phyloP scores from a whole-genome alignment of 1,284 basidiomycete species.

The Kalmanozyma brasiliensis region DNA sequence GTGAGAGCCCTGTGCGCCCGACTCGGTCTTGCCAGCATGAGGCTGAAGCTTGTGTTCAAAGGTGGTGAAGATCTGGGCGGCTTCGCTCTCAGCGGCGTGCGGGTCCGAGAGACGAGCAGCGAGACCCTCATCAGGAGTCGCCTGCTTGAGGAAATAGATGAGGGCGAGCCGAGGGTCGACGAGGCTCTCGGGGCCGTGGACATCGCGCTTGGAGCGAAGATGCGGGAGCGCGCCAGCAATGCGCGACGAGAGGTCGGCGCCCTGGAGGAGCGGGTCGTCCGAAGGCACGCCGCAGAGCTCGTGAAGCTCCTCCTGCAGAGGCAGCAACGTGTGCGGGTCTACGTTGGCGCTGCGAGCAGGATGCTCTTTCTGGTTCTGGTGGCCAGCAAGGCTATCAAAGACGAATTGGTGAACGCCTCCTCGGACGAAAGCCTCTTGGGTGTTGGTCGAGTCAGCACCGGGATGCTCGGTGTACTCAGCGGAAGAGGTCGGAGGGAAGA shows the following conservation, averaged over 20 bases:
- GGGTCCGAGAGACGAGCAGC: slow-evolving; percentile 45
- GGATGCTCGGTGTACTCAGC: slow-evolving; percentile 29
- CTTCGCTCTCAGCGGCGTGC: slow-evolving; percentile 31
- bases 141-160: slow-evolving; percentile 52
- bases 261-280: slow-evolving; percentile 55
- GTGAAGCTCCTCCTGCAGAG: slow-evolving; percentile 56
- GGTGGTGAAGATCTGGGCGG: slow-evolving; percentile 45
- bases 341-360: slow-evolving; percentile 25
- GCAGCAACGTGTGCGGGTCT: slow-evolving; percentile 20
- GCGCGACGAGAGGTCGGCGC: slow-evolving; percentile 46
- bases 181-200: slow-evolving; percentile 36
- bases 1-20: slow-evolving; percentile 38
- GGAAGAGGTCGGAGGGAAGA: slow-evolving; percentile 22
- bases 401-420: slow-evolving; percentile 48
- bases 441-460: slow-evolving; percentile 21
- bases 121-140: slow-evolving; percentile 47
- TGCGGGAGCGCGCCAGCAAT: slow-evolving; percentile 41
- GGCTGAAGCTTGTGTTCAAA: slow-evolving; percentile 56
- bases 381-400: slow-evolving; percentile 34
- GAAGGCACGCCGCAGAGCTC: slow-evolving; percentile 48
- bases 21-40: slow-evolving; percentile 43
- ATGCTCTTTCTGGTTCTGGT: slow-evolving; percentile 7
- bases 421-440: slow-evolving; percentile 32
- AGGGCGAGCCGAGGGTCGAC: slow-evolving; percentile 55
- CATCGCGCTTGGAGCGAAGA: slow-evolving; percentile 25